Evolutionary conservation across 176 grass and related monocot genomes (phyloP).

Genomic region (Thinopyrum elongatum): DNA sequence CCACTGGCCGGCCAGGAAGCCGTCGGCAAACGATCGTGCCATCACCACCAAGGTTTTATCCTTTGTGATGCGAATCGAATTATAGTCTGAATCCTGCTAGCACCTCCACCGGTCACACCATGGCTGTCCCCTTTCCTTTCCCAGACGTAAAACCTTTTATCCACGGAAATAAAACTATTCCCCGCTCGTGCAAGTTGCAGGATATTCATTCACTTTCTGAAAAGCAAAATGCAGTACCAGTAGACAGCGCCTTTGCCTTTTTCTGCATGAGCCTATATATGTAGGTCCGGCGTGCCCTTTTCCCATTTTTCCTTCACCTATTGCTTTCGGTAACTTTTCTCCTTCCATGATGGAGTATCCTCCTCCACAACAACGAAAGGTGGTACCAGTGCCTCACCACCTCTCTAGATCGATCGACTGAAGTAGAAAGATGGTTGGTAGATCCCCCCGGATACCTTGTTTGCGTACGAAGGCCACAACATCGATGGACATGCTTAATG

Average conservation of each 20-base stretch:
- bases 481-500: neutral
- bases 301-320: neutral
- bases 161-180: neutral
- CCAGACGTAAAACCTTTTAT: neutral
- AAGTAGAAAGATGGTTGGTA: neutral
- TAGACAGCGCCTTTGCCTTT: neutral
- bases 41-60: neutral
- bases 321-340: conserved; percentile 11
- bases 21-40: neutral
- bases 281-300: neutral
- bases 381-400: neutral
- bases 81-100: neutral
- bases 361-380: neutral
- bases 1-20: neutral
- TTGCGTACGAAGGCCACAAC: no score
- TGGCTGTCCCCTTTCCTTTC: neutral
- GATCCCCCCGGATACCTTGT: neutral
- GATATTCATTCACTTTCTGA: conserved; percentile 22
- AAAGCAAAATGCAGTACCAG: neutral
- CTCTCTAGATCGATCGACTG: neutral
- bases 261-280: neutral
- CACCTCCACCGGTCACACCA: neutral
- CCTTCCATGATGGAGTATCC: neutral
- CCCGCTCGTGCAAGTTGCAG: neutral
- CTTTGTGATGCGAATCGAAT: neutral